Evolutionary conservation across 169 alveolate genomes (phyloP), one percentile per base, ranked within the genome.

Genomic region (Plasmodium fragile): DNA sequence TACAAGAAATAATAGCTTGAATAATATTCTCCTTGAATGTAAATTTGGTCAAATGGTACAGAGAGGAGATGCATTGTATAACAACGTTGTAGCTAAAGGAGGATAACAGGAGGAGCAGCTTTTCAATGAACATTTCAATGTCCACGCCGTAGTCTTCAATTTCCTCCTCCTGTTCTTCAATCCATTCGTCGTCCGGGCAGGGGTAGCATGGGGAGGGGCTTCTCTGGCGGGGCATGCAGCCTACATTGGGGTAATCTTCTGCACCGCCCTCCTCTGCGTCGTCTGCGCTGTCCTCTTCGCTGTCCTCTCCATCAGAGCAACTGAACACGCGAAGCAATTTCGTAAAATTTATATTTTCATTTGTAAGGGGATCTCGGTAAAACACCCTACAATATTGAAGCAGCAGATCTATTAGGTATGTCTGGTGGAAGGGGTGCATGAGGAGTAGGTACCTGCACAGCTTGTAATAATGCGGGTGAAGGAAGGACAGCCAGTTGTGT

Each of bases 401-500:
- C 7, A 85, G 45, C 53, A 85, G 8, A 13, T 85, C 93, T 0
- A 85, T 75, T 2, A 85, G 43, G 28, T 85, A 85, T 1, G 85
- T 69, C 79, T 85, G 93, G 43, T 75, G 83, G 32, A 45, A 92
- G 0, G 96, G 95, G 41, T 95, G 96, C 55, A 93, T 78, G 28
- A 55, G 80, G 13, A 87, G 90, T 1, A 95, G 81, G 34, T 72
- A 69, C 36, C 65, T 53, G 22, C 92, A 89, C 11, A 95, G 43
- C 2, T 96, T 82, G 28, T 93, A 75, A 52, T 84, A 96, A 18
- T 83, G 89, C 16, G 93, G 83, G 32, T 96, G 97, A 34, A 96
- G 82, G 18, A 95, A 71, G 13, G 96, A 91, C 28, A 96, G 93
- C 34, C 85, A 93, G 16, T 69, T 73, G 18, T 16, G 79, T 2